A percentile compares a stretch with the other conserved stretches of the same genome.
These are phyloP conservation scores for Themeda triandra DNA, from an alignment of 176 grass and related monocot genomes.

Conservation along the genomic window DNA sequence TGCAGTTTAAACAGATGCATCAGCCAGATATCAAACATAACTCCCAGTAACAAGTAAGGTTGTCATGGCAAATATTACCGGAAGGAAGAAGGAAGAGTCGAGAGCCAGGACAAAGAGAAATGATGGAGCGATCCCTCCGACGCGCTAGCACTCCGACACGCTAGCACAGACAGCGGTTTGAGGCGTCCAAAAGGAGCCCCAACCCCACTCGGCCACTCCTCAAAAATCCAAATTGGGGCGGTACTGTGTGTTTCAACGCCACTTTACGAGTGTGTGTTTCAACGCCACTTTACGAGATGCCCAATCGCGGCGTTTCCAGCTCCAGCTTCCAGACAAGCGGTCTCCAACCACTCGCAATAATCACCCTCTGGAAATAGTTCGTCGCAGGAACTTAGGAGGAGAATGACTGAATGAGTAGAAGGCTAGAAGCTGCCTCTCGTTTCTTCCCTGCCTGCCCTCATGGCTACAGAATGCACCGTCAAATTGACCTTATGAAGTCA, in stretches of 20 bases:
- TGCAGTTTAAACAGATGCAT: not conserved
- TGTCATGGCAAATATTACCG: not conserved
- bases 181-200: not conserved
- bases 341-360: constrained; percentile 10
- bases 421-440: too few species aligned
- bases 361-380: not conserved
- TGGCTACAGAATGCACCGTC: not conserved
- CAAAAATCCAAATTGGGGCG: not conserved
- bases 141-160: too few species aligned
- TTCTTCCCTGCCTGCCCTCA: too few species aligned
- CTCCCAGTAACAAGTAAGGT: too few species aligned
- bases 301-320: not conserved
- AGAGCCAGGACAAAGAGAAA: not conserved
- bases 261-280: not conserved
- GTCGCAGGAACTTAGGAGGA: not conserved
- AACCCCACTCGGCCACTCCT: too few species aligned
- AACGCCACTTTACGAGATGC: not conserved
- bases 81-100: not conserved
- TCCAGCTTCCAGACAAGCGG: not conserved
- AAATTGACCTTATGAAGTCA: not conserved
- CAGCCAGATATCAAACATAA: not conserved
- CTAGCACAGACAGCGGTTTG: constrained; percentile 29
- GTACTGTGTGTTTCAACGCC: not conserved
- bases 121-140: not conserved
- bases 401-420: too few species aligned